Evolutionary conservation across 2,329 filamentous ascomycete species (phyloP), one percentile per base, ranked within the genome.

Genomic region (Blumeria graminis): DNA sequence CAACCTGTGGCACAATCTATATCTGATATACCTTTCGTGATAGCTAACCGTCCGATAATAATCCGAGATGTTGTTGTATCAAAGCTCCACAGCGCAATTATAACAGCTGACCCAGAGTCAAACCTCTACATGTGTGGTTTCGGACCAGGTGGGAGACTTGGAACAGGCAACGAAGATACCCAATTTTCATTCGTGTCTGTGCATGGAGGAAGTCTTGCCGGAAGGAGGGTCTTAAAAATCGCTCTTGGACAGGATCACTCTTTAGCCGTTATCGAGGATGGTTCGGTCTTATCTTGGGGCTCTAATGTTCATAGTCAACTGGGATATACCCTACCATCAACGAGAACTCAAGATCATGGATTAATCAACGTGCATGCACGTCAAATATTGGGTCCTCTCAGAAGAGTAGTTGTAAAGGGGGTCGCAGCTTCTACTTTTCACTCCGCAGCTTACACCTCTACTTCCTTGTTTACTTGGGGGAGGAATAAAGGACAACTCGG

Each of bases 271-370:
- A 84, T 86, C 3, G 81, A 81, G n/a, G 76, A 81, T 56, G 90
- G 92, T n/a, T 86, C 93, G 62, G 78, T 94, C 6, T 94, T 86
- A 73, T 92, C 87, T 1, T 98, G 92, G 92, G 92, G 92, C 7
- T 85, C 83, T 61, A 96, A 95, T 63, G 80, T 76, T 7, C 82
- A 79, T 65, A 87, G 83, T 1, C 90, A 96, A 66, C 74, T 98
- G 13, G 92, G 92, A 5, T 96, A 94, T 66, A 71, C 76, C 16
- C 71, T 94, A 14, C 86, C 88, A 8, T 68, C 74, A 14, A 76
- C 81, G 1, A 68, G 72, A 8, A 75, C 79, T 61, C 77, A 78
- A 56, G 86, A 94, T 55, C 85, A 95, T 63, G 85, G 92, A 58
- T 84, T 89, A 0, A 82, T 92, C 62, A 90, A 88, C 62, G 75